Base-by-base conservation (phyloP, 768 basidiomycete genomes). In the Hysterangium stoloniferum region DNA sequence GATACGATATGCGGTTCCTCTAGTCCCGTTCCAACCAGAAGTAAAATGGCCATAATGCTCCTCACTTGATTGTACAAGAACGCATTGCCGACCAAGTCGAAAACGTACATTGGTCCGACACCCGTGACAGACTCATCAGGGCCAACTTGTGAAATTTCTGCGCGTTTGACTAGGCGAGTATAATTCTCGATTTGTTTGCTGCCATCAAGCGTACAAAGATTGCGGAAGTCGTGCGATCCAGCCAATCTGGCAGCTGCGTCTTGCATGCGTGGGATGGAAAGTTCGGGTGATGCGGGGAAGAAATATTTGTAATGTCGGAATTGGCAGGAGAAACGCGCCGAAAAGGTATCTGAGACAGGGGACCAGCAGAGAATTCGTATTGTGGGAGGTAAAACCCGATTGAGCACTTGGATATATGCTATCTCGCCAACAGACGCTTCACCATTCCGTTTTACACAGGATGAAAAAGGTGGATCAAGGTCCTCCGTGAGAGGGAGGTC, bases 301-400 rank as follows among this genome's bases (percentile, higher is more conserved):
- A 97, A 95, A 68, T 98, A 99, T 62, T 95, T 97, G 80, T 99
- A 98, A 64, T 99, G 95, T 32, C 96, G 75, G 59, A 78, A 82
- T 46, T 68, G 72, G 69, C 95, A 97, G 11, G 82, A 84, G 68
- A 86, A 93, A 4, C 96, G 83, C 6, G 94, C 85, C 19, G 93
- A 92, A 66, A 98, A 98, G 29, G 64, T 62, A 6, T 75, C 64
- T 2, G 78, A 64, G 25, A 98, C 84, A 17, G 94, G 91, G 7
- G 95, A 91, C 94, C 95, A 99, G 6, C 92, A 93, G 45, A 92
- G 74, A 33, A 97, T 70, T 22, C 93, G 86, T 59, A 98, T 91
- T 0, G 92, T 89, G 0, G 81, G 76, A 0, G 95, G 96, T 6
- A 99, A 80, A 40, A 93, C 70, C 33, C 81, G 80, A 64, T 99